These are phyloP conservation scores for Monosporascus sp. DNA, from an alignment of 2,329 filamentous ascomycete genomes.

Conservation along the genomic window DNA sequence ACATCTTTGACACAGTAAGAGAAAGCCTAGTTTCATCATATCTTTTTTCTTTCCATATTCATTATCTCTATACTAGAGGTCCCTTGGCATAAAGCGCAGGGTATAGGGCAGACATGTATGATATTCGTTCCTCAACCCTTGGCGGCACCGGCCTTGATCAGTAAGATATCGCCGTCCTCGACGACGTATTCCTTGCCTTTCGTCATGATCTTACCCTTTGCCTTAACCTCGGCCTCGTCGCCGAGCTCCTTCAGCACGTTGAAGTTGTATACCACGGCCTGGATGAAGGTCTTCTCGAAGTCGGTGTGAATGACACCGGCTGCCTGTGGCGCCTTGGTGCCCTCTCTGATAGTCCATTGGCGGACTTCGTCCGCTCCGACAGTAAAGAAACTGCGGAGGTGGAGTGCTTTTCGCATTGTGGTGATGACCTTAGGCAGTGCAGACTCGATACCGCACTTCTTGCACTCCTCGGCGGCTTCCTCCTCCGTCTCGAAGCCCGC, in stretches of 20 bases:
- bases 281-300: slow-evolving; percentile 99
- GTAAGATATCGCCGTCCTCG: slow-evolving; percentile 73
- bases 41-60: not conserved
- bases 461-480: slow-evolving; percentile 78
- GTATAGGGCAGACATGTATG: not conserved
- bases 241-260: slow-evolving; percentile 74
- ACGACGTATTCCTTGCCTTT: slow-evolving; percentile 98
- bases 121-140: slow-evolving; percentile 49
- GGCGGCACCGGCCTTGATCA: slow-evolving; percentile 86
- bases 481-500: slow-evolving; percentile 73
- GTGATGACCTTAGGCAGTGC: slow-evolving; percentile 86
- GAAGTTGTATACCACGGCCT: slow-evolving; percentile 92
- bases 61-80: not conserved
- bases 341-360: slow-evolving; percentile 96
- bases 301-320: slow-evolving; percentile 98
- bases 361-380: slow-evolving; percentile 92
- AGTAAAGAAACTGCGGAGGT: slow-evolving; percentile 95
- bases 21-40: not conserved
- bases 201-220: slow-evolving; percentile 94
- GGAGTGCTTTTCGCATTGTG: slow-evolving; percentile 87
- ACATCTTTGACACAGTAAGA: too few relatives aligned
- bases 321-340: slow-evolving; percentile 94
- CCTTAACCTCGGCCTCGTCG: slow-evolving; percentile 82
- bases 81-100: not conserved
- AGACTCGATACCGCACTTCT: slow-evolving; percentile 80